phyloP scores from a whole-genome alignment of 768 basidiomycete species.

The Boletus huronensis region DNA sequence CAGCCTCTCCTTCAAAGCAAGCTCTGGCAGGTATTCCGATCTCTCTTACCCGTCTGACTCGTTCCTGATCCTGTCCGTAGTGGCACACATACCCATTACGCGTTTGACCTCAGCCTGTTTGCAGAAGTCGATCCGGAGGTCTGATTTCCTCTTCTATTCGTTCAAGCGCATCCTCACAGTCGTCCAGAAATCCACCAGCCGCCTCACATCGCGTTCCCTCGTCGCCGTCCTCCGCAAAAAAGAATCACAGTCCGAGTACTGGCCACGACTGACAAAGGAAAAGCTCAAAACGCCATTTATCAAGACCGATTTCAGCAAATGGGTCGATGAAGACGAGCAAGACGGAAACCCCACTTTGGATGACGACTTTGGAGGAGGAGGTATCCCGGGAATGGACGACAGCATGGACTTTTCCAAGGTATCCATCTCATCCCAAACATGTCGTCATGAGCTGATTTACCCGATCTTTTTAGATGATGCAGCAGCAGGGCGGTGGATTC shows the following conservation, averaged over 20 bases:
- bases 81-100: slow-evolving; percentile 59
- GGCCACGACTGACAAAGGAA: slow-evolving; percentile 91
- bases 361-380: slow-evolving; percentile 36
- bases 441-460: slow-evolving; percentile 3
- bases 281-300: slow-evolving; percentile 76
- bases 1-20: slow-evolving; percentile 61
- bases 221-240: slow-evolving; percentile 77
- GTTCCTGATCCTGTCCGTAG: slow-evolving; percentile 15
- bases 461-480: slow-evolving; percentile 38
- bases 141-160: background rate
- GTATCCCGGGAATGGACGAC: slow-evolving; percentile 38
- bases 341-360: slow-evolving; percentile 49
- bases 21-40: slow-evolving; percentile 53
- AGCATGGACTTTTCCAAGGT: slow-evolving; percentile 69
- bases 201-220: slow-evolving; percentile 66
- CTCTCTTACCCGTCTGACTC: background rate
- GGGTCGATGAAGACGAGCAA: slow-evolving; percentile 98
- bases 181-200: slow-evolving; percentile 38
- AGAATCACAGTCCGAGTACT: slow-evolving; percentile 69
- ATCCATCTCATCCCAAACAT: slow-evolving; percentile 3
- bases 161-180: background rate
- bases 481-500: slow-evolving; percentile 29
- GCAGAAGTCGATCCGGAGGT: slow-evolving; percentile 78
- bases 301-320: slow-evolving; percentile 94
- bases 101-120: slow-evolving; percentile 73